Percentiles rank a stretch among this genome's conserved stretches.
Evolutionary conservation across 2,329 filamentous ascomycete species (phyloP).

Genomic region (Exophiala bonariae): DNA sequence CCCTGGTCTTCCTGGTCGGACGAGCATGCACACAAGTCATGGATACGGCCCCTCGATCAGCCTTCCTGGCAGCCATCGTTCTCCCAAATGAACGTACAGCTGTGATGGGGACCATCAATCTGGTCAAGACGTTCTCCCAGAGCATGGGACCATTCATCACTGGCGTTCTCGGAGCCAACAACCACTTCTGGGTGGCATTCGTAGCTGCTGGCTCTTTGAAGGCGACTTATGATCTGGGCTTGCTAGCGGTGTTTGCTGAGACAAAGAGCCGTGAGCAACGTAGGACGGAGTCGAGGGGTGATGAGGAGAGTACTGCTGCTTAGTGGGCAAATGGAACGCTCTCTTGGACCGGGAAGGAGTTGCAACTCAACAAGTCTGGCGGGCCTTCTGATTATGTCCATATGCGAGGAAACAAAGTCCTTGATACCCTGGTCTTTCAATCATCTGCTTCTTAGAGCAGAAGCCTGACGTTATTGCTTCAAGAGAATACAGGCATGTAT

Average conservation of each 20-base stretch:
- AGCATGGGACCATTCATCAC: constrained; percentile 56
- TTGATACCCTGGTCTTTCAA: too few species aligned
- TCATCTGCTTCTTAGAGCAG: too few species aligned
- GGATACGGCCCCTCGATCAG: constrained; percentile 66
- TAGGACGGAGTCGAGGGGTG: constrained; percentile 1
- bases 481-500: too few species aligned
- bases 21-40: constrained; percentile 65
- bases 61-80: constrained; percentile 67
- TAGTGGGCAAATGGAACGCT: too few species aligned
- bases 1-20: constrained; percentile 58
- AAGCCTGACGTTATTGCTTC: too few species aligned
- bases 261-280: constrained; percentile 14
- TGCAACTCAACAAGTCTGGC: too few species aligned
- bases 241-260: constrained; percentile 40
- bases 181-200: constrained; percentile 63
- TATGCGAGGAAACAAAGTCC: too few species aligned
- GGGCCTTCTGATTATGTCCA: too few species aligned
- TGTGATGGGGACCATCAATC: constrained; percentile 66
- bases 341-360: too few species aligned
- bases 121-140: constrained; percentile 60
- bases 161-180: constrained; percentile 53
- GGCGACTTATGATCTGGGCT: constrained; percentile 58
- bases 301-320: constrained; percentile 4
- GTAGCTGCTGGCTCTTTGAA: constrained; percentile 56
- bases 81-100: constrained; percentile 65